These are phyloP conservation scores for Cladosporium sp. DNA, from an alignment of 2,329 filamentous ascomycete species.

Conservation along the genomic window DNA sequence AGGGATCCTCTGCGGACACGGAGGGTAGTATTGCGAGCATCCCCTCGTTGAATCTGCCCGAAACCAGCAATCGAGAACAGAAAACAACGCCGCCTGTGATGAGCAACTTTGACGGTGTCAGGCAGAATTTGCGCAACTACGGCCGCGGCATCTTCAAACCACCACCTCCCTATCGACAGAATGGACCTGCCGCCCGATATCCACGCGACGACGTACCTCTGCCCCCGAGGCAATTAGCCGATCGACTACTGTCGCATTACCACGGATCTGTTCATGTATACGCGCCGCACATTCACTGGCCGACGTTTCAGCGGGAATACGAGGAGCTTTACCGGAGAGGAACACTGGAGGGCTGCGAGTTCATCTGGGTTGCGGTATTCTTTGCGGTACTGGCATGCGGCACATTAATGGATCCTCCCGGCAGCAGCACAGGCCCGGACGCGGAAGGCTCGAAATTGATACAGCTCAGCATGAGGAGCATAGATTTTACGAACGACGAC, in stretches of 20 bases:
- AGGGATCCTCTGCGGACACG: constrained; percentile 41
- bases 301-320: constrained; percentile 68
- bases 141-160: constrained; percentile 75
- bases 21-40: constrained; percentile 27
- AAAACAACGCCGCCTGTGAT: constrained; percentile 55
- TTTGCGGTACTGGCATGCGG: constrained; percentile 81
- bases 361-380: constrained; percentile 71
- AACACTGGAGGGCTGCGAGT: constrained; percentile 53
- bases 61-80: constrained; percentile 44
- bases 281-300: constrained; percentile 84
- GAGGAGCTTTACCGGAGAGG: constrained; percentile 67
- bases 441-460: constrained; percentile 59
- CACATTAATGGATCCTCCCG: constrained; percentile 60
- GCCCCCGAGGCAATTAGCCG: constrained; percentile 63
- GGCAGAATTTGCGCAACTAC: constrained; percentile 65
- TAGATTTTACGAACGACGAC: constrained; percentile 77
- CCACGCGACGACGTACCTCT: constrained; percentile 48
- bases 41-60: constrained; percentile 29
- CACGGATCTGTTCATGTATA: constrained; percentile 69
- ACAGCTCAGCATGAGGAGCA: constrained; percentile 60
- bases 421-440: constrained; percentile 48
- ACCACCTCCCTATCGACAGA: constrained; percentile 60
- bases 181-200: constrained; percentile 38
- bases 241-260: constrained; percentile 70
- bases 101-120: constrained; percentile 65